Base-by-base conservation (phyloP, 2,329 filamentous ascomycete genomes). In the Septoria linicola region DNA sequence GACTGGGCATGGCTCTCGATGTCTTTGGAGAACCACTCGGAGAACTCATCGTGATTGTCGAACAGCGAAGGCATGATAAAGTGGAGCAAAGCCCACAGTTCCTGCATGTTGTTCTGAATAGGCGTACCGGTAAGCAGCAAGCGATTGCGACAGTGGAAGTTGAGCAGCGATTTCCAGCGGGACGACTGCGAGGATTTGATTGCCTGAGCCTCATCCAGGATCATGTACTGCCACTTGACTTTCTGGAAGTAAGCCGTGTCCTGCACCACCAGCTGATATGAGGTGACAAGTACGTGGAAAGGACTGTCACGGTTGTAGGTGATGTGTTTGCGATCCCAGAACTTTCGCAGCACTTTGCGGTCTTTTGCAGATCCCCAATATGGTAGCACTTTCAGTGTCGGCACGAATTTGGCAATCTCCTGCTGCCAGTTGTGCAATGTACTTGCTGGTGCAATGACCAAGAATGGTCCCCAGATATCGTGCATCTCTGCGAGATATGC, bases 11-110 rank as follows among this genome's bases (percentile, higher is more conserved):
- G 93, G 32, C 91, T 97, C 72, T 99, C 93, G 57, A 99, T 99
- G 61, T 93, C 89, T 73, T 93, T 93, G 47, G 88, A 92, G 70
- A 95, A 95, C 89, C 89, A 95, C 63, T 93, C 89, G 73, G 87
- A 92, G 67, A 95, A 95, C 66, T 93, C 89, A 66, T 95, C 89
- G 71, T 93, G 89, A 0, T 87, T 92, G 70, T 93, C 93, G 72
- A 99, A 99, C 44, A 99, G 79, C 36, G 89, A 96, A n/a, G 93
- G 93, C 93, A 99, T 97, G 75, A 97, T 97, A 75, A 99, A 99
- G 79, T 99, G 93, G 16, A 99, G 79, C 60, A 99, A 74, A 23
- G 93, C 93, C 93, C 93, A 99, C 53, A 99, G 74, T 72, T 99
- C 92, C 72, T 97, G 93, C 93, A 99, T 99, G 78, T 97, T 99